Conservation (phyloP, 352 stramenopile genomes). For the Globisporangium nagaii region DNA sequence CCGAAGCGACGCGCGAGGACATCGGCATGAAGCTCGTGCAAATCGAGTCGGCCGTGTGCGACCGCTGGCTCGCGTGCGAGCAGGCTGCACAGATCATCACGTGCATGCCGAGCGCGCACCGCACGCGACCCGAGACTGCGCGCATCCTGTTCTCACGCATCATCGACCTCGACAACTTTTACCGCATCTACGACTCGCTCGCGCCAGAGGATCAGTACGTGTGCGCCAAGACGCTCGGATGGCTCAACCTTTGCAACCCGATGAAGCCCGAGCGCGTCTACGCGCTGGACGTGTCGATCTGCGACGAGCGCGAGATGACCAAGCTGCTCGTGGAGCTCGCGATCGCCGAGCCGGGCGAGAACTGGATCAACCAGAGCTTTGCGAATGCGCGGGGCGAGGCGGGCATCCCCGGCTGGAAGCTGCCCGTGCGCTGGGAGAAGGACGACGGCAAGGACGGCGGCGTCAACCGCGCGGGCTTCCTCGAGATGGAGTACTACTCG, state of each 20-base stretch:
- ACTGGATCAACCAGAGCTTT: slow-evolving; percentile 83
- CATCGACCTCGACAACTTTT: slow-evolving; percentile 69
- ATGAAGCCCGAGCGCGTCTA: slow-evolving; percentile 66
- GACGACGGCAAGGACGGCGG: slow-evolving; percentile 64
- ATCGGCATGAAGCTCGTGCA: slow-evolving; percentile 75
- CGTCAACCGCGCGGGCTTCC: slow-evolving; percentile 58
- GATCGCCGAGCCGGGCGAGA: slow-evolving; percentile 76
- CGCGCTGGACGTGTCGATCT: slow-evolving; percentile 57
- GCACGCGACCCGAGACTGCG: slow-evolving; percentile 56
- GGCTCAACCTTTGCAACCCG: slow-evolving; percentile 81
- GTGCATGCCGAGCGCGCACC: slow-evolving; percentile 63
- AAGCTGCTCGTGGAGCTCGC: slow-evolving; percentile 75
- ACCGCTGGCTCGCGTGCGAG: slow-evolving; percentile 68
- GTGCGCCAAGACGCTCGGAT: slow-evolving; percentile 47
- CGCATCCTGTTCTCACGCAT: slow-evolving; percentile 69
- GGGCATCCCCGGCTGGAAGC: slow-evolving; percentile 72
- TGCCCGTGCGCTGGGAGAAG: slow-evolving; percentile 74
- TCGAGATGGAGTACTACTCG: slow-evolving; percentile 76
- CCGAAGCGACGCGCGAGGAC: slow-evolving; percentile 51
- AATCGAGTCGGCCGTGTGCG: slow-evolving; percentile 72
- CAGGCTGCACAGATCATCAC: slow-evolving; percentile 67
- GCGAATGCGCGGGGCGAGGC: slow-evolving; percentile 36
- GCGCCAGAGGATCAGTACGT: slow-evolving; percentile 36
- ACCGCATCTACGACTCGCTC: slow-evolving; percentile 52
- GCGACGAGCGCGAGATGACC: slow-evolving; percentile 74